These are phyloP conservation scores for Dictyostelium intermedium DNA, from an alignment of 78 protist species.

Conservation along the genomic window DNA sequence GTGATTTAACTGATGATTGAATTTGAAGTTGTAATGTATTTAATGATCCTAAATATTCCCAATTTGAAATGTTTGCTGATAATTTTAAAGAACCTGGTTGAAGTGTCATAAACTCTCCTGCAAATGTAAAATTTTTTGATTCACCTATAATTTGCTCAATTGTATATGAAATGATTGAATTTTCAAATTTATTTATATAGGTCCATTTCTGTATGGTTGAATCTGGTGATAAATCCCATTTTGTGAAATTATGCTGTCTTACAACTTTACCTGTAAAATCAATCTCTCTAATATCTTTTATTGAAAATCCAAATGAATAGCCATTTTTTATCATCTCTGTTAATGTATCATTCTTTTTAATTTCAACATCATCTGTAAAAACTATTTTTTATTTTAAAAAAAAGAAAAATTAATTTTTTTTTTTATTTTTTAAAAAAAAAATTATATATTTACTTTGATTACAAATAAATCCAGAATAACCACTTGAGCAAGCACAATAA, in stretches of 20 bases:
- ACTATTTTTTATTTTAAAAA: neutral
- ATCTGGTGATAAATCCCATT: neutral
- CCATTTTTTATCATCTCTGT: neutral
- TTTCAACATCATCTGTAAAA: neutral
- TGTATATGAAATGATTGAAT: constrained; percentile 13
- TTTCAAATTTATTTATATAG: neutral
- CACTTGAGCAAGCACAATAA: neutral
- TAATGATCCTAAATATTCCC: constrained; percentile 20
- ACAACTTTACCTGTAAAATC: neutral
- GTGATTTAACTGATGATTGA: neutral
- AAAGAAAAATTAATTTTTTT: too few species aligned
- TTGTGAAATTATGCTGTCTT: neutral
- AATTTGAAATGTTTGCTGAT: neutral
- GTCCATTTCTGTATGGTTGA: neutral
- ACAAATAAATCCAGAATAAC: neutral
- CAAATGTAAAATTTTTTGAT: constrained; percentile 1
- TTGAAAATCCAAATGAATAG: constrained; percentile 8
- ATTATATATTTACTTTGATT: neutral
- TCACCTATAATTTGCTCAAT: neutral
- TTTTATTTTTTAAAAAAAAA: too few species aligned
- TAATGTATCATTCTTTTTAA: neutral
- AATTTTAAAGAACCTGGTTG: constrained; percentile 1
- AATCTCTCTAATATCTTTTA: neutral
- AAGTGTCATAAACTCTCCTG: neutral
- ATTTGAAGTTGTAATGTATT: constrained; percentile 11